A percentile compares a stretch with the other conserved stretches of the same genome.
phyloP scores from a whole-genome alignment of 306 rosid genomes.

The Cajanus cajan region DNA sequence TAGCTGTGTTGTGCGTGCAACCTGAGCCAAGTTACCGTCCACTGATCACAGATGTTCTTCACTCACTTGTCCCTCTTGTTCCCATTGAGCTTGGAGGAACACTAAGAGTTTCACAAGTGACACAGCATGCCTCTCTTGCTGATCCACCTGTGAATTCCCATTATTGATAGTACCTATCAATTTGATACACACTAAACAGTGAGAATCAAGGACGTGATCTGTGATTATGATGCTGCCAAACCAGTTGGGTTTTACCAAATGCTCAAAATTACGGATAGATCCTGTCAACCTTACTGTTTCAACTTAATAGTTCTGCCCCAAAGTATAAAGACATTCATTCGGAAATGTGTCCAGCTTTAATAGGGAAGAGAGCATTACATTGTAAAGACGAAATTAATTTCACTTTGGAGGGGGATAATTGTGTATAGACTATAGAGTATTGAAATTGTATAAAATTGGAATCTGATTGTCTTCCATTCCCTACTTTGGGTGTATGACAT shows the following conservation, averaged over 20 bases:
- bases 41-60: slow-evolving; percentile 80
- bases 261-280: not conserved
- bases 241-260: not conserved
- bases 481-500: not conserved
- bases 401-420: not conserved
- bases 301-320: not conserved
- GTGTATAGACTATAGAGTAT: slow-evolving; percentile 40
- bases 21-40: slow-evolving; percentile 95
- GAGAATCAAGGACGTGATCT: not conserved
- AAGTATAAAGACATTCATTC: not conserved
- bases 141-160: not conserved
- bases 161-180: not conserved
- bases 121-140: not conserved
- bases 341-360: not conserved
- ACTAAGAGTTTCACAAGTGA: slow-evolving; percentile 47
- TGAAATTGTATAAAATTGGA: slow-evolving; percentile 13
- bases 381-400: slow-evolving; percentile 38
- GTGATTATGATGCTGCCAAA: not conserved
- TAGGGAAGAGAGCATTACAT: not conserved
- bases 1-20: slow-evolving; percentile 93
- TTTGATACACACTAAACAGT: not conserved
- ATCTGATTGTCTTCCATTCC: not conserved
- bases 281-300: not conserved
- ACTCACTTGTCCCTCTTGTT: slow-evolving; percentile 88
- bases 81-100: slow-evolving; percentile 90